Evolutionary conservation across 768 basidiomycete species (phyloP).

Genomic region (Leccinum broughii): DNA sequence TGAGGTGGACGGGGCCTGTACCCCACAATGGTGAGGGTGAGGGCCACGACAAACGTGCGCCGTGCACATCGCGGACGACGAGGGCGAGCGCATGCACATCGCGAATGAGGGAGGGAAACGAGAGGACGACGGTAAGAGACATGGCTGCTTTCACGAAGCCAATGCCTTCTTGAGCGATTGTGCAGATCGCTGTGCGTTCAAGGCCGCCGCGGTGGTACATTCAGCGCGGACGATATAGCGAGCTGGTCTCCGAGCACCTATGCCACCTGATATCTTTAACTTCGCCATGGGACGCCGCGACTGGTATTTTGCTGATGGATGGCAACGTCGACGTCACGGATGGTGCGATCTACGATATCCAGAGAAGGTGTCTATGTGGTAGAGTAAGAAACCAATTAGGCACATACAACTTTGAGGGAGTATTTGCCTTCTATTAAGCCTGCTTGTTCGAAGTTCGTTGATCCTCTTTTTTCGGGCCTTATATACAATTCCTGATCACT

Average conservation of each 20-base stretch:
- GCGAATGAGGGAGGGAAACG: too few relatives aligned
- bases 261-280: conserved; percentile 40
- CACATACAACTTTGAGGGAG: background rate
- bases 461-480: conserved; percentile 68
- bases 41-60: too few relatives aligned
- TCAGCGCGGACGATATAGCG: conserved; percentile 31
- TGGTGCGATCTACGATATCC: conserved; percentile 79
- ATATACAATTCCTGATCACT: conserved; percentile 72
- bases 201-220: too few relatives aligned
- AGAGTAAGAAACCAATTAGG: background rate
- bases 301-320: conserved; percentile 56
- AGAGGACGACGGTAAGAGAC: too few relatives aligned
- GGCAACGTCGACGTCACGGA: conserved; percentile 78
- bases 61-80: too few relatives aligned
- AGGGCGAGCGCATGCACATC: too few relatives aligned
- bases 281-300: conserved; percentile 55
- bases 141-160: too few relatives aligned
- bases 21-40: too few relatives aligned
- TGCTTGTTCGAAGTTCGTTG: conserved; percentile 58
- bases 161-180: too few relatives aligned
- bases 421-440: conserved; percentile 60
- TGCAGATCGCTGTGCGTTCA: too few relatives aligned
- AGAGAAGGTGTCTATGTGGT: conserved; percentile 69
- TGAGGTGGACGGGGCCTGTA: too few relatives aligned
- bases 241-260: conserved; percentile 43